Conservation (phyloP, 2,329 filamentous ascomycete genomes). For the Alternaria gaisen region DNA sequence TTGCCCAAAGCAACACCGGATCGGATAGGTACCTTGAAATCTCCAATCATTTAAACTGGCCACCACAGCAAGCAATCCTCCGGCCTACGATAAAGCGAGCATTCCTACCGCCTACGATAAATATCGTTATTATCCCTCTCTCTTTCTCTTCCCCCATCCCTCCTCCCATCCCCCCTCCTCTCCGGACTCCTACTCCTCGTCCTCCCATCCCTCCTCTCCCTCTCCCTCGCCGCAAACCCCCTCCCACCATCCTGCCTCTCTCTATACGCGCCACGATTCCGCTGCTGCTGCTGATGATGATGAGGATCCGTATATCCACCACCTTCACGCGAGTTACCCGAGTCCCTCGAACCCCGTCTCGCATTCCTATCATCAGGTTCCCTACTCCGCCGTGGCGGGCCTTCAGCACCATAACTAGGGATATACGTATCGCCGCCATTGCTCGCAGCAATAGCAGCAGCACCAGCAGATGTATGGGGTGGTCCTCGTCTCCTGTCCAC, state of each 20-base stretch:
- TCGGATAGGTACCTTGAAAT: too few species aligned
- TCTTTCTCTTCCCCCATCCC: neutral
- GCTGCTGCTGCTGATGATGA: constrained; percentile 17
- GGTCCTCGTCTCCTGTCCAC: constrained; percentile 36
- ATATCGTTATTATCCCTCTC: neutral
- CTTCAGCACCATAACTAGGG: constrained; percentile 51
- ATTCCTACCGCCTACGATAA: neutral
- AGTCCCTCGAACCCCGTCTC: constrained; percentile 45
- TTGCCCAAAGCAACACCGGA: too few species aligned
- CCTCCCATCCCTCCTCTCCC: constrained; percentile 38
- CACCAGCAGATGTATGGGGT: neutral
- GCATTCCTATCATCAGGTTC: constrained; percentile 46
- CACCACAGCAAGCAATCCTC: neutral
- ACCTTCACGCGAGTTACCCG: constrained; percentile 43
- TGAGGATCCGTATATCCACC: constrained; percentile 40
- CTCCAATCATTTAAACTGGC: neutral
- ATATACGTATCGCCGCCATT: constrained; percentile 56
- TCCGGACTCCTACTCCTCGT: constrained; percentile 50
- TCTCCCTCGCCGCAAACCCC: too few species aligned
- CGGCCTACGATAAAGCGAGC: neutral
- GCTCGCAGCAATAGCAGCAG: neutral
- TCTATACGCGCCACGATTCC: constrained; percentile 31
- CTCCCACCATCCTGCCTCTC: too few species aligned
- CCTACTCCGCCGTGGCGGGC: constrained; percentile 43
- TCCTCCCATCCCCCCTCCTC: constrained; percentile 21